Conservation (phyloP, 768 basidiomycete genomes). For the Boletellus sp. region DNA sequence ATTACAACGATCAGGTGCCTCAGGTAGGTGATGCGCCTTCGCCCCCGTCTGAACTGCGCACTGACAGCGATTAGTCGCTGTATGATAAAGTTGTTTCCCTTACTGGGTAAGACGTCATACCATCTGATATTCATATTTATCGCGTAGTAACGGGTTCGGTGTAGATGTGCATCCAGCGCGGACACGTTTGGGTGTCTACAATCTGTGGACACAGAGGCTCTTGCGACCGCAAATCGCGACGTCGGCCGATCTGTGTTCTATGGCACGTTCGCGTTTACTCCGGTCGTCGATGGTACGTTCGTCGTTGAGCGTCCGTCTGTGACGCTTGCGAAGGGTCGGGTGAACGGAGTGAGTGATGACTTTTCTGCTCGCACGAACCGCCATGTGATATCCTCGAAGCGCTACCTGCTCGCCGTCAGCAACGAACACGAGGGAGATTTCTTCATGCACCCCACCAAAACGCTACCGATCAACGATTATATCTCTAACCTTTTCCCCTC, state of each 20-base stretch:
- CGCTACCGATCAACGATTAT: slow-evolving; percentile 15
- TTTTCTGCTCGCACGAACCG: neutral
- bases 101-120: slow-evolving; percentile 14
- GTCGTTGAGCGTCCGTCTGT: slow-evolving; percentile 41
- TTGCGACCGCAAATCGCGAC: slow-evolving; percentile 34
- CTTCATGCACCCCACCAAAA: slow-evolving; percentile 28
- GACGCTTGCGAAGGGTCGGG: slow-evolving; percentile 34
- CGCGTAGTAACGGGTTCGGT: neutral
- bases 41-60: neutral
- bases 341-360: slow-evolving; percentile 41
- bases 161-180: slow-evolving; percentile 32
- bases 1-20: slow-evolving; percentile 30
- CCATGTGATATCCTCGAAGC: slow-evolving; percentile 15
- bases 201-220: slow-evolving; percentile 23
- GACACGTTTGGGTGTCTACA: slow-evolving; percentile 43
- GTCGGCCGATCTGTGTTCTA: slow-evolving; percentile 34
- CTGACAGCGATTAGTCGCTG: slow-evolving; percentile 11
- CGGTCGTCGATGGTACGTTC: slow-evolving; percentile 47
- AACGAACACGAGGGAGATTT: slow-evolving; percentile 33
- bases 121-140: neutral
- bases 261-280: slow-evolving; percentile 39
- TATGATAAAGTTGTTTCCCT: slow-evolving; percentile 12
- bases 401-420: slow-evolving; percentile 19
- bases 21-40: slow-evolving; percentile 17
- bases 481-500: slow-evolving; percentile 41